Evolutionary conservation across 1,284 basidiomycete species (phyloP), one percentile per base, ranked within the genome.

Genomic region (Waitea zeae): DNA sequence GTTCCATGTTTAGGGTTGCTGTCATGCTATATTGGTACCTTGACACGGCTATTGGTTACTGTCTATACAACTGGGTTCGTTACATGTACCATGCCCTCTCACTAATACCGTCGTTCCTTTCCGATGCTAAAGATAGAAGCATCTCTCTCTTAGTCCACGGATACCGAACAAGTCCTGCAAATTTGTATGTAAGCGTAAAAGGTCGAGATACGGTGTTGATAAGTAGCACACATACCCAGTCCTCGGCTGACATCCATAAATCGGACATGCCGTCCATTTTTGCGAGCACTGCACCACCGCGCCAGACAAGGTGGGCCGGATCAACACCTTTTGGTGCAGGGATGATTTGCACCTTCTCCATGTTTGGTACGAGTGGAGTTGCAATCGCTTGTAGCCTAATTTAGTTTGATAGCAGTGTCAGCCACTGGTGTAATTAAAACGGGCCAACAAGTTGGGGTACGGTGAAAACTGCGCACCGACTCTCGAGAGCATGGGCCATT

Each of bases 251-350:
- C 30, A 97, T 63, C 89, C 93, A 97, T 42, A 96, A 58, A 46
- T 98, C 93, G 33, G 72, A 66, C 36, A 84, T 71, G 1, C 75
- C 71, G 33, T 97, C 93, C 66, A 98, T 80, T 53, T 88, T 84
- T 19, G 80, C 87, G 38, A 97, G 70, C 14, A 95, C 87, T n/a
- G 82, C 75, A 13, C 83, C 88, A 4, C 93, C 93, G 54, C 96
- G 96, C 93, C 93, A 98, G 15, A 76, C 76, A 28, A 97, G 64
- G 33, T 88, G 76, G 24, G 75, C 70, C 4, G 88, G 87, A 54
- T 97, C 90, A 38, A 96, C 76, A 39, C 90, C 88, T 48, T 90
- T 83, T 1, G 90, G 90, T 2, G 88, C 80, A 12, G 90, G 87
- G 30, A 97, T 83, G 40, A 93, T 84, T 41, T 77, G 72, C 7